Evolutionary conservation across 805 yeast species (phyloP).

Genomic region (Zygosaccharomyces bisporus): DNA sequence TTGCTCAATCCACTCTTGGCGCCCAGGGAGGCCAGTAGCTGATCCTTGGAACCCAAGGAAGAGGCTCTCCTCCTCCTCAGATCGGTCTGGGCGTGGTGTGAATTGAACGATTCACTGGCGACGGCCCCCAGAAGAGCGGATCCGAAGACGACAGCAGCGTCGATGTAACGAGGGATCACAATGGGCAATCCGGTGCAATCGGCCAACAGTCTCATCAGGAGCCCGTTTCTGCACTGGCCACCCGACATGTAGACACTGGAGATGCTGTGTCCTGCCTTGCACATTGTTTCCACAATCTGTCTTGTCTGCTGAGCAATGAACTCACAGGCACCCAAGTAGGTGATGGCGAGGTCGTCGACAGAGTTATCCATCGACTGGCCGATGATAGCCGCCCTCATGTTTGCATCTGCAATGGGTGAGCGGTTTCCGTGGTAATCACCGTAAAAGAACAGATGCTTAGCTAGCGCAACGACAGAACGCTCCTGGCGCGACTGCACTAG

Average conservation of each 20-base stretch:
- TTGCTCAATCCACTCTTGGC: conserved; percentile 12
- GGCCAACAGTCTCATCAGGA: conserved; percentile 84
- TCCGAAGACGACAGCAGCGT: conserved; percentile 96
- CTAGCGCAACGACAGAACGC: conserved; percentile 74
- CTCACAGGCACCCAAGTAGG: conserved; percentile 91
- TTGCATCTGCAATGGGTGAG: conserved; percentile 95
- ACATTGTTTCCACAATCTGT: conserved; percentile 87
- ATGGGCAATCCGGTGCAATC: conserved; percentile 91
- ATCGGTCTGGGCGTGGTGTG: conserved; percentile 15
- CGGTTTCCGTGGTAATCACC: conserved; percentile 97
- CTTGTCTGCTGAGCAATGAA: conserved; percentile 97
- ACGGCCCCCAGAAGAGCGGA: conserved; percentile 93
- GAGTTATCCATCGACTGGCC: conserved; percentile 92
- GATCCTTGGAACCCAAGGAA: conserved; percentile 13
- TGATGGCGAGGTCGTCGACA: conserved; percentile 76
- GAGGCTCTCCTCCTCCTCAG: conserved; percentile 19
- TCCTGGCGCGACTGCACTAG: conserved; percentile 53
- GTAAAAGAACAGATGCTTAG: conserved; percentile 82
- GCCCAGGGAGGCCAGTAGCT: conserved; percentile 7
- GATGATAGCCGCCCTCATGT: conserved; percentile 86
- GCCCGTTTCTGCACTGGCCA: conserved; percentile 91
- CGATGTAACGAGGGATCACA: conserved; percentile 89
- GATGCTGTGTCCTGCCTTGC: conserved; percentile 70
- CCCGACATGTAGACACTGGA: conserved; percentile 84
- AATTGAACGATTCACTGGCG: conserved; percentile 67